Evolutionary conservation across 2,329 filamentous ascomycete genomes (phyloP), one percentile per base, ranked within the genome.

Genomic region (Trichoderma sp.): DNA sequence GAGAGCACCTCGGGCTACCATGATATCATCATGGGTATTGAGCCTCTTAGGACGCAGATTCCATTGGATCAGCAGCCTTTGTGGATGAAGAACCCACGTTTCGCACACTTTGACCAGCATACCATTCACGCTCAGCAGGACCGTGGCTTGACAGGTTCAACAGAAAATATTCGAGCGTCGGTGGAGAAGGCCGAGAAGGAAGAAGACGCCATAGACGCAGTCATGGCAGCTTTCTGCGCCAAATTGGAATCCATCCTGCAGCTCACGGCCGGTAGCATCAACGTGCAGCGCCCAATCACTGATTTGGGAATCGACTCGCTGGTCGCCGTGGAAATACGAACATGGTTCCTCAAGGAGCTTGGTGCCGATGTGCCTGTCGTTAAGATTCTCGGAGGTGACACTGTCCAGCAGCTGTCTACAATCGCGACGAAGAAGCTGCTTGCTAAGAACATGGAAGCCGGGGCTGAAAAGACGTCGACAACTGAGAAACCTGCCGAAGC

Each of bases 271-370:
- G 67, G 26, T 15, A 64, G 58, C 9, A 64, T 68, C 4, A 58
- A 68, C 5, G 54, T 64, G 4, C 21, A 66, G 14, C 48, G 51
- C 14, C 62, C 64, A 5, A 54, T 72, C 15, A 66, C 69, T 9
- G 72, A 75, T 19, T 65, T 74, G 1, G 73, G 74, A 1, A 67
- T 75, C 19, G 74, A 76, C 60, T 73, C 72, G 0, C 65, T 77
- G 7, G 66, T 74, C 2, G 72, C 74, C 1, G 72, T 74, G 7
- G 72, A 72, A 76, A 79, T 80, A 3, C 78, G 81, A 1, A 72
- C 78, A 2, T 85, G 82, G 82, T 81, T 83, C 67, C 50, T 78
- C 19, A 81, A 81, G 64, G 72, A 79, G 44, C 57, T 83, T 0
- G 65, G 77, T 0, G 71, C 78, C 0, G 78, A 83, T 56, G 74